phyloP scores from a whole-genome alignment of 2,329 filamentous ascomycete species.

The Penicillium glabrum region DNA sequence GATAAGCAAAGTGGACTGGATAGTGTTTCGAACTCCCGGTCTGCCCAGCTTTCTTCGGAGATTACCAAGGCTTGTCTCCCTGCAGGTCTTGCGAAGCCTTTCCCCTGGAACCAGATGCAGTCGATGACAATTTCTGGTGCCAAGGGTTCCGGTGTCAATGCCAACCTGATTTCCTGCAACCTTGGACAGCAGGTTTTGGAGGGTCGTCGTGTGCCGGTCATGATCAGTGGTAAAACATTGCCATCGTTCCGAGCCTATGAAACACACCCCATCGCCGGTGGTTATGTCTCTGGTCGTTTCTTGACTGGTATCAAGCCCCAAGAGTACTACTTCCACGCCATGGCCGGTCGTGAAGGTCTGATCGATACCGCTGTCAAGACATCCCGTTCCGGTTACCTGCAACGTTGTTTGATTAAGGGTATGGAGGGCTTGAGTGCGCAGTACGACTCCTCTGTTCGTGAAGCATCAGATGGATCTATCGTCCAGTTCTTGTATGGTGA shows the following conservation, averaged over 20 bases:
- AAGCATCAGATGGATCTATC: conserved; percentile 81
- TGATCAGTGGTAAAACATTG: conserved; percentile 96
- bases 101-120: conserved; percentile 98
- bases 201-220: conserved; percentile 88
- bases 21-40: conserved; percentile 74
- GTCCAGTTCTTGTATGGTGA: conserved; percentile 97
- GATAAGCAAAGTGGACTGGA: conserved; percentile 90
- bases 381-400: conserved; percentile 91
- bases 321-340: conserved; percentile 99
- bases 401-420: conserved; percentile 96
- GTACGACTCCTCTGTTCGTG: conserved; percentile 91
- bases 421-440: conserved; percentile 93
- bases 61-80: conserved; percentile 82
- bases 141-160: conserved; percentile 90
- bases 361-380: conserved; percentile 99
- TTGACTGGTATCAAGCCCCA: conserved; percentile 96
- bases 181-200: conserved; percentile 95
- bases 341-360: conserved; percentile 96
- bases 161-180: conserved; percentile 96
- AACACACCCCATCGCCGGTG: conserved; percentile 82
- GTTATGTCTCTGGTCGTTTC: conserved; percentile 94
- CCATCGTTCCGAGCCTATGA: conserved; percentile 94
- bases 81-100: conserved; percentile 78
- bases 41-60: conserved; percentile 68
- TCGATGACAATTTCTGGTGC: conserved; percentile 96